These are phyloP conservation scores for Astrephomene gubernaculifera DNA, from an alignment of 139 green algal genomes.

Conservation along the genomic window DNA sequence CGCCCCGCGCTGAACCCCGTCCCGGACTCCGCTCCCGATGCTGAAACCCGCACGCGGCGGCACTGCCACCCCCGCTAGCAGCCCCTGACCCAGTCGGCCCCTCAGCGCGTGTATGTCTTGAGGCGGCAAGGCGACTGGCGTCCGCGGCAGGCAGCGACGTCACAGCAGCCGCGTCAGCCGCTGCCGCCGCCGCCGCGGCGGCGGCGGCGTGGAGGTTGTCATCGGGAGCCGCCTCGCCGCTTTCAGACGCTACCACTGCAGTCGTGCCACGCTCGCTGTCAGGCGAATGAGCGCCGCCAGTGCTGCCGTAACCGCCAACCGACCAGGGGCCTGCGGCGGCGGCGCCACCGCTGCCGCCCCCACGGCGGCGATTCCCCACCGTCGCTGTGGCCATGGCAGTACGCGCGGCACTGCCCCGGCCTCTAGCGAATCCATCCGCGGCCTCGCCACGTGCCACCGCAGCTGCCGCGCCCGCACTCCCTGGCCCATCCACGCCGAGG, in stretches of 20 bases:
- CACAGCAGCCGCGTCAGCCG: no score
- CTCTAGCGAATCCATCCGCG: no score
- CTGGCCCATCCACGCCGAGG: no score
- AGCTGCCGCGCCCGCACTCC: no score
- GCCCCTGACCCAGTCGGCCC: background rate
- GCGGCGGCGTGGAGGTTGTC: background rate
- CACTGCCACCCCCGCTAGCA: background rate
- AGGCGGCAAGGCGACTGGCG: no score
- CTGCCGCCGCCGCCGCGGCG: background rate
- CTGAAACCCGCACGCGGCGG: no score
- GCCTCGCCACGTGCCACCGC: no score
- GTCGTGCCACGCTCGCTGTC: background rate
- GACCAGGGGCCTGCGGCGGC: background rate
- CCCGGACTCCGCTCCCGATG: background rate
- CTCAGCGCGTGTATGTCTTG: no score
- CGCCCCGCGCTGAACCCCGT: background rate
- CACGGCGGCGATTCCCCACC: background rate
- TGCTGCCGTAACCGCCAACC: slow-evolving; percentile 28
- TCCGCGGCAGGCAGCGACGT: no score
- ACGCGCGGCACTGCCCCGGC: no score
- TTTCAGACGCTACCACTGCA: background rate
- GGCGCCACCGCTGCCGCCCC: background rate
- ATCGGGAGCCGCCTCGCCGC: slow-evolving; percentile 1
- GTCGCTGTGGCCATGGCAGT: background rate
- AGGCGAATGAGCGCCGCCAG: background rate